A percentile compares a stretch with the other conserved stretches of the same genome.
Conservation (phyloP, 2,329 filamentous ascomycete species). For the Clonostachys rhizophaga region DNA sequence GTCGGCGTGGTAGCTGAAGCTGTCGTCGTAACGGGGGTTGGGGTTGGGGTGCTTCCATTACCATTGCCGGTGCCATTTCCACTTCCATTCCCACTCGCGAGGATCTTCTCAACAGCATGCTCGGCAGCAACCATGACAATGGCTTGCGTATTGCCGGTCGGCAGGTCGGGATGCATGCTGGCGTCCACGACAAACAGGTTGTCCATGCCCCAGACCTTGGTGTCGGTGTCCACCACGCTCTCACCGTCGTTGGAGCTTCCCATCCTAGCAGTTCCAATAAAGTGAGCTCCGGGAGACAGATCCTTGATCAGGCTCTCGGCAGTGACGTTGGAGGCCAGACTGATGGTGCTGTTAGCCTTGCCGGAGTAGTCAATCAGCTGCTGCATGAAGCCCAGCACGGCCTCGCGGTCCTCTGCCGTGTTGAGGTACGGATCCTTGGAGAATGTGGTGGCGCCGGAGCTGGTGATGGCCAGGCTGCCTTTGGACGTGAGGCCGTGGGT, state of each 20-base stretch:
- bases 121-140: slow-evolving; percentile 17
- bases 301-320: slow-evolving; percentile 13
- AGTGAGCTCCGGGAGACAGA: slow-evolving; percentile 17
- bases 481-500: slow-evolving; percentile 43
- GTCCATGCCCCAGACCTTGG: slow-evolving; percentile 20
- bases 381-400: slow-evolving; percentile 16
- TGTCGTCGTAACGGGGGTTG: no score
- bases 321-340: slow-evolving; percentile 11
- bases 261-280: slow-evolving; percentile 21
- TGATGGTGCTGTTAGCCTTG: slow-evolving; percentile 10
- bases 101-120: slow-evolving; percentile 13
- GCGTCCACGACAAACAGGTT: slow-evolving; percentile 21
- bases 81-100: background rate
- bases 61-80: no score
- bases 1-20: no score
- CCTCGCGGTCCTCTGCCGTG: slow-evolving; percentile 19
- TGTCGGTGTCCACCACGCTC: slow-evolving; percentile 21
- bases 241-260: slow-evolving; percentile 18
- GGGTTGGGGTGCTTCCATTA: no score
- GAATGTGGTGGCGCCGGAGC: slow-evolving; percentile 33
- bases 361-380: slow-evolving; percentile 15
- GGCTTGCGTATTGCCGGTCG: slow-evolving; percentile 16
- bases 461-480: slow-evolving; percentile 34
- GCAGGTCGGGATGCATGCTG: slow-evolving; percentile 21
- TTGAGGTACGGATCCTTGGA: slow-evolving; percentile 26